Evolutionary conservation across 2,329 filamentous ascomycete species (phyloP).

Genomic region (Clonostachys rosea): DNA sequence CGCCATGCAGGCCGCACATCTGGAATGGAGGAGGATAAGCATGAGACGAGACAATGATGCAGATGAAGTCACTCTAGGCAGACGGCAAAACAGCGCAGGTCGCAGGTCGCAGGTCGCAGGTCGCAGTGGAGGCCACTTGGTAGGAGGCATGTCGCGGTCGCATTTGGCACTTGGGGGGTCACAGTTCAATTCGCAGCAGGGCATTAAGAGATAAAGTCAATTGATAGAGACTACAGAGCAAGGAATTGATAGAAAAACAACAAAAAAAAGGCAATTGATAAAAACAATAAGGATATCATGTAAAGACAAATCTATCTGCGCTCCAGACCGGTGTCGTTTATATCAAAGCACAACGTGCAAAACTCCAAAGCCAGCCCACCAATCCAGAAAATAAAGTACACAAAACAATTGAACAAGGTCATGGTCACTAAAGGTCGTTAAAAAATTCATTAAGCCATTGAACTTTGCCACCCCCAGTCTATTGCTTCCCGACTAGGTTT

Average conservation of each 20-base stretch:
- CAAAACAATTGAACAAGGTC: not conserved
- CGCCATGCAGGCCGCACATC: no score
- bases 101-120: not conserved
- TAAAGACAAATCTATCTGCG: not conserved
- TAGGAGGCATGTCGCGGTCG: not conserved
- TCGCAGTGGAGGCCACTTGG: constrained; percentile 23
- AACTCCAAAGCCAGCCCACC: not conserved
- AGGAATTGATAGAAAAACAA: not conserved
- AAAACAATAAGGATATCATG: not conserved
- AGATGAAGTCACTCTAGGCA: no score
- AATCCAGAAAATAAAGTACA: not conserved
- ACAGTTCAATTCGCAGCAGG: no score
- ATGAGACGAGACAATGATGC: no score
- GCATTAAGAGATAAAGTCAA: no score
- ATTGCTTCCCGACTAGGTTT: no score
- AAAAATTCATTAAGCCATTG: not conserved
- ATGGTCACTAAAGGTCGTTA: not conserved
- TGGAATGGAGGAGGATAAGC: no score
- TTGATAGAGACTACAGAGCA: not conserved
- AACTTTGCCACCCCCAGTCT: not conserved
- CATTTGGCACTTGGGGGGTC: not conserved
- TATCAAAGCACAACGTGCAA: no score
- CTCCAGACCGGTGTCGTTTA: no score
- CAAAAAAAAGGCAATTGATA: not conserved
- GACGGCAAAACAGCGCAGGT: not conserved